Base-by-base conservation (phyloP, 805 yeast genomes). In the Nakazawaea pomicola region DNA sequence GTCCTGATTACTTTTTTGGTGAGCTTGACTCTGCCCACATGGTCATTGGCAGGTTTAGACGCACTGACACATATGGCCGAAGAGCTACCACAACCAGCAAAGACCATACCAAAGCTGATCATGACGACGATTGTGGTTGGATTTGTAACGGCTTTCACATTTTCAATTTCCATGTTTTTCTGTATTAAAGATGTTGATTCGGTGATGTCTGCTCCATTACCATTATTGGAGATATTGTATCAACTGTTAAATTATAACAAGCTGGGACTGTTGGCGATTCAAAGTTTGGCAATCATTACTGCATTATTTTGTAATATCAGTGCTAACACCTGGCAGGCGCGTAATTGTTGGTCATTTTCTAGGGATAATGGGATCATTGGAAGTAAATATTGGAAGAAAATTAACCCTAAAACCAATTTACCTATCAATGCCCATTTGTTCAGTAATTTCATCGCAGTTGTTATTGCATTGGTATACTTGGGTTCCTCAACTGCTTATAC, bases 51-150 rank as follows among this genome's bases (percentile, higher is more conserved):
- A 2, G 53, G 61, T 24, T 52, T 54, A 30, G 65, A 61, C 42
- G 61, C 57, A 4, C 57, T 61, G 3, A 48, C 58, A 23, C 64
- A 59, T 45, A 52, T 57, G 57, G 49, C 62, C 5, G 62, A 58
- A 33, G 62, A 59, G 41, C 49, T 59, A 18, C 56, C 54, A 6
- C 27, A 49, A 8, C 61, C 64, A 3, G 57, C 47, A 31, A 54
- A 43, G 34, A 55, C 56, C 27, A 51, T 59, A 14, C 62, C 62
- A 2, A 42, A 50, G 19, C 63, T 58, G 11, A 60, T 58, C 52
- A 46, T 57, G 16, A 44, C 56, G 16, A 50, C 62, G 16, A 55
- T 54, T 25, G 36, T 51, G 4, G 43, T 54, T 6, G 59, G 62
- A 2, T 57, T 54, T 6, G 11, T 56, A n/a, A 49, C 58, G 10